A percentile compares a stretch with the other conserved stretches of the same genome.
Evolutionary conservation across 768 basidiomycete genomes (phyloP).

Genomic region (Tulasnella sp.): DNA sequence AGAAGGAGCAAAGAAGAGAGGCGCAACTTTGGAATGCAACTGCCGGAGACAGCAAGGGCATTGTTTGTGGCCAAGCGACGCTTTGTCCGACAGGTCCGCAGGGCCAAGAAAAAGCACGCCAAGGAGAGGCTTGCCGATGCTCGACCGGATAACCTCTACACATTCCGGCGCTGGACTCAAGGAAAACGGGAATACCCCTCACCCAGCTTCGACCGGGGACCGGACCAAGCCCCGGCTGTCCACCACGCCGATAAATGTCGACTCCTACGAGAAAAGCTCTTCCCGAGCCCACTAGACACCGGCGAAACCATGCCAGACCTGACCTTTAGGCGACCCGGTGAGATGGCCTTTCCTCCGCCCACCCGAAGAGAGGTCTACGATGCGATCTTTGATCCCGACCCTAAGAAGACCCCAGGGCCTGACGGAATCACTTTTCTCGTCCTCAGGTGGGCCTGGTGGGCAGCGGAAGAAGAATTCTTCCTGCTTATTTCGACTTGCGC

Average conservation of each 20-base stretch:
- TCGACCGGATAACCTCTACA: background rate
- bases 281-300: too few relatives aligned
- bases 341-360: too few relatives aligned
- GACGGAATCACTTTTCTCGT: background rate
- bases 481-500: background rate
- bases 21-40: background rate
- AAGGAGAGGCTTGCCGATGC: background rate
- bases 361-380: too few relatives aligned
- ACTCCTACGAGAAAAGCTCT: too few relatives aligned
- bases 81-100: background rate
- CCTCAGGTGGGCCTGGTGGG: background rate
- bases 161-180: background rate
- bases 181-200: slow-evolving; percentile 1
- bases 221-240: too few relatives aligned
- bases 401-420: too few relatives aligned
- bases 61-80: background rate
- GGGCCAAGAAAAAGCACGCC: background rate
- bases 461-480: slow-evolving; percentile 4
- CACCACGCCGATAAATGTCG: too few relatives aligned
- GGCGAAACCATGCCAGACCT: too few relatives aligned
- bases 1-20: slow-evolving; percentile 1
- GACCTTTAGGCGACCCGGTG: too few relatives aligned
- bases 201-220: background rate
- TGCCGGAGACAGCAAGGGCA: background rate
- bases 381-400: too few relatives aligned